phyloP scores from a whole-genome alignment of 805 yeast genomes.

The Saccharomycopsis guyanensis region DNA sequence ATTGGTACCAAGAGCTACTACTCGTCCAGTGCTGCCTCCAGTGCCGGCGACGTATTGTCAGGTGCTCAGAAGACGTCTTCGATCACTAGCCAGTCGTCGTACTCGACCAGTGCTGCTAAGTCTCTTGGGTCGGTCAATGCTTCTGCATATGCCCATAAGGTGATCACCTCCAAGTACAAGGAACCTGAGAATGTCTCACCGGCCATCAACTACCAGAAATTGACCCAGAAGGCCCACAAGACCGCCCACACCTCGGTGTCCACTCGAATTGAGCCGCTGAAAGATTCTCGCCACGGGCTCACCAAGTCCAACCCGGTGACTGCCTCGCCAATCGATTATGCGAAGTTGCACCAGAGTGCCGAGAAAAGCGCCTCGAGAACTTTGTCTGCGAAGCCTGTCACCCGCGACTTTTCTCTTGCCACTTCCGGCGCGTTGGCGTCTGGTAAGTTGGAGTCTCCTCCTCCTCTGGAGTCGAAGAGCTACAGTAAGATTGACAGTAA shows the following conservation, averaged over 20 bases:
- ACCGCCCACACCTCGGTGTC: slow-evolving; percentile 3
- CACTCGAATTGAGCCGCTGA: slow-evolving; percentile 1
- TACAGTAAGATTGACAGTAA: slow-evolving; percentile 11
- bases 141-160: slow-evolving; percentile 2
- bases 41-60: slow-evolving; percentile 33
- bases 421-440: slow-evolving; percentile 52
- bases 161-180: not conserved
- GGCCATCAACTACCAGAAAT: slow-evolving; percentile 9
- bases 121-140: slow-evolving; percentile 5
- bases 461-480: not conserved
- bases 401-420: slow-evolving; percentile 39
- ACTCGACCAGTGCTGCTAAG: slow-evolving; percentile 9
- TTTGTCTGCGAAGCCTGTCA: slow-evolving; percentile 32
- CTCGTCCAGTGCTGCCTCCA: slow-evolving; percentile 36
- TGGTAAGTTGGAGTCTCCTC: slow-evolving; percentile 47
- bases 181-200: not conserved
- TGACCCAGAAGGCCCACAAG: slow-evolving; percentile 4
- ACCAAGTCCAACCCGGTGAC: not conserved
- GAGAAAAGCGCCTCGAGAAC: slow-evolving; percentile 34
- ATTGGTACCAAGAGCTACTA: not conserved
- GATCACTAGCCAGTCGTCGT: slow-evolving; percentile 5
- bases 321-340: slow-evolving; percentile 27
- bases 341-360: slow-evolving; percentile 43
- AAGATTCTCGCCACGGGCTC: slow-evolving; percentile 11
- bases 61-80: not conserved